Base-by-base conservation (phyloP, 495 filamentous ascomycete species). In the Aspergillus kassunensis region DNA sequence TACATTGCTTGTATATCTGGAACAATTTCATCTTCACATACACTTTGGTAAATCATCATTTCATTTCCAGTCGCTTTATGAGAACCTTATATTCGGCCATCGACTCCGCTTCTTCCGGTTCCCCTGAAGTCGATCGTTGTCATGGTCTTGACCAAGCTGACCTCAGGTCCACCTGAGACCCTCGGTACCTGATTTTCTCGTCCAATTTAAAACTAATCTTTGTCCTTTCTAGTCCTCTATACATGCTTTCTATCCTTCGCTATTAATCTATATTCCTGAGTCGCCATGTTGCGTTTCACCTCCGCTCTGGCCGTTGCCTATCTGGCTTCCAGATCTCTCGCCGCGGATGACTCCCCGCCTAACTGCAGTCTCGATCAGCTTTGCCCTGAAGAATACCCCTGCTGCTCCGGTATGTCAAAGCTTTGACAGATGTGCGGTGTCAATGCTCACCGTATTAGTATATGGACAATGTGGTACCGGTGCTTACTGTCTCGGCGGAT, bases 401-500 rank as follows among this genome's bases (percentile, higher is more conserved):
- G 92, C 79, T 97, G 93, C 69, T 96, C 91, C 44, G 86, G 91
- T 97, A 77, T 76, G 87, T 89, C 29, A 34, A 36, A 42, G 30
- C 3, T 2, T 21, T 16, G 6, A 1, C 9, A 21, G 10, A 33
- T 29, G 21, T 12, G 16, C 15, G 19, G 55, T 30, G 25, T 15
- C 29, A 16, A 19, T 30, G 57, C 18, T 59, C 30, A 1, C 12
- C 21, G 44, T 25, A 39, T 27, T 21, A 97, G 92, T 91, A 71
- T 98, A 98, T 71, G 89, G 89, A 55, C 79, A 93, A 73, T 98
- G 93, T 63, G 84, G 91, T 74, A 86, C 89, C 35, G 93, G 93
- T 60, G 93, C 90, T 43, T 97, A 87, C 79, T 98, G 93, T 60
- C 84, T 98, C 19, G 95, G 95, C 49, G 93, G 93, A 53, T 98